Conservation (phyloP, 768 basidiomycete species). For the Psilocybe azurescens region DNA sequence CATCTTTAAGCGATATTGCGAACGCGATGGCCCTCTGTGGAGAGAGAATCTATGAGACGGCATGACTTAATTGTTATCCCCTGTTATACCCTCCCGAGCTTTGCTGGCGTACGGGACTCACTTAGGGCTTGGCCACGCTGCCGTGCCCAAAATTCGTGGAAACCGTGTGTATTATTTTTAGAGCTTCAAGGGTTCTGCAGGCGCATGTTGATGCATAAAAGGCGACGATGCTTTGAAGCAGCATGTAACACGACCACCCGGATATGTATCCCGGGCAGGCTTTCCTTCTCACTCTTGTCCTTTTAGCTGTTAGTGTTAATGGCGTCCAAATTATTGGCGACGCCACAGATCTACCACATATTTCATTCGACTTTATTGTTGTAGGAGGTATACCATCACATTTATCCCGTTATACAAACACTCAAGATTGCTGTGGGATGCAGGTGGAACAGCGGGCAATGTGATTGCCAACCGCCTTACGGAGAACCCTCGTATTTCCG, state of each 20-base stretch:
- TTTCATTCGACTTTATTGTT: conserved; percentile 19
- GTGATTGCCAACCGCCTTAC: conserved; percentile 56
- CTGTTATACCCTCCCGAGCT: too few relatives aligned
- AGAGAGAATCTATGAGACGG: background rate
- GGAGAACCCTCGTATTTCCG: conserved; percentile 50
- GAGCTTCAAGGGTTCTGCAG: background rate
- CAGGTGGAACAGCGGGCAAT: conserved; percentile 58
- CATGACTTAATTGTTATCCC: background rate
- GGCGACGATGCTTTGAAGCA: background rate
- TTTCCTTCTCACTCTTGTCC: background rate
- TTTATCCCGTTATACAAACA: background rate
- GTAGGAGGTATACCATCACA: conserved; percentile 13
- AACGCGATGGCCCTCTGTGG: background rate
- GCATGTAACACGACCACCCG: background rate
- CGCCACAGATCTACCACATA: conserved; percentile 7
- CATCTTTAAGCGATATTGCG: background rate
- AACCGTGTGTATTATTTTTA: background rate
- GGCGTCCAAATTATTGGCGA: background rate
- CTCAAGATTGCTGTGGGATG: background rate
- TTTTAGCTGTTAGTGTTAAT: background rate
- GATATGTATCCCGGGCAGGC: background rate
- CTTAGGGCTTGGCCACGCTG: too few relatives aligned
- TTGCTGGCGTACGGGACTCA: too few relatives aligned
- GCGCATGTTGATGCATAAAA: background rate
- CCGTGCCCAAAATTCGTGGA: background rate